Evolutionary conservation across 192 early-diverging fungal genomes (phyloP), one percentile per base, ranked within the genome.

Genomic region (Rhizophagus prolifer): DNA sequence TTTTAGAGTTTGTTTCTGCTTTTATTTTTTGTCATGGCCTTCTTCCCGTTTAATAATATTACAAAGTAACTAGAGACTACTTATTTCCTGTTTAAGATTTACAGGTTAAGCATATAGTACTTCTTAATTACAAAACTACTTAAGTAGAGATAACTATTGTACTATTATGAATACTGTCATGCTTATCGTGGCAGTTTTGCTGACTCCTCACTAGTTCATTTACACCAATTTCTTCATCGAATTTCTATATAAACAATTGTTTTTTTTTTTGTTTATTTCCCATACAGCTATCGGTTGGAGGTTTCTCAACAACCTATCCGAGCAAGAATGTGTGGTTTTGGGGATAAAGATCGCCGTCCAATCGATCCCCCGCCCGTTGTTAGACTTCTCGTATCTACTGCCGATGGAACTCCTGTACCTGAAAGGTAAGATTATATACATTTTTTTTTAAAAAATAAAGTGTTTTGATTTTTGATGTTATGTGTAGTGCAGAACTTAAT

Each of bases 281-380:
- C 50, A 54, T 85, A 82, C 70, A 84, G 80, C 28, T 88, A 90
- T 74, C 79, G 83, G 34, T 77, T 88, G 50, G 50, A 80, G 12
- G 89, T 93, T 36, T 75, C 85, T 12, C 91, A 93, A 75, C 85
- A 93, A 64, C 91, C 91, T 16, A 78, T 85, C 26, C 82, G 86
- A 31, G 91, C 90, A 25, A 87, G 90, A 34, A 88, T 85, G 82
- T 90, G 88, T 75, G 91, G 89, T n/a, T 91, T 90, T 82, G 88
- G 88, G 7, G 90, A 92, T 69, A 91, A 88, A 80, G 88, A 90
- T 81, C 81, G 86, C 31, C 80, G 89, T 13, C 85, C 87, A 59
- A 84, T 89, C 26, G 89, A 89, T 69, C 90, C 89, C 0, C 88
- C 88, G 21, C 87, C 89, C 0, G 86, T 91, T 78, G 67, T 90